Base-by-base conservation (phyloP, 1,139 yeast genomes). In the Saccharomyces hybrid region DNA sequence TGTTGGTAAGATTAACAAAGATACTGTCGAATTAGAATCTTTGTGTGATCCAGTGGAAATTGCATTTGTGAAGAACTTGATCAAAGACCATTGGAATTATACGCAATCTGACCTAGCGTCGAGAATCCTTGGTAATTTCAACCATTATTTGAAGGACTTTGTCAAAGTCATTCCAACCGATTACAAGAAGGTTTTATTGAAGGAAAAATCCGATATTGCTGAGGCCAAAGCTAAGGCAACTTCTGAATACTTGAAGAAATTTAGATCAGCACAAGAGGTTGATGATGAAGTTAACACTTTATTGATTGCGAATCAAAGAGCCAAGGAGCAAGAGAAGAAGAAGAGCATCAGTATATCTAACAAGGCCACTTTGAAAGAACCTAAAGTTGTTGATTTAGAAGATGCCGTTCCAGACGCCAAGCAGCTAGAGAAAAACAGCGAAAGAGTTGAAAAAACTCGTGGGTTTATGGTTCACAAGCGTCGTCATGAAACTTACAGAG, bases 401-500 rank as follows among this genome's bases (percentile, higher is more conserved):
- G 98, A 93, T 70, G 81, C 97, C 31, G 80, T 91, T 60, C 75
- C 82, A 60, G 95, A 89, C 70, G 75, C 79, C 57, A 80, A 78
- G 52, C 76, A 81, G 54, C 88, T 84, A 68, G 81, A 80, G 72
- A 80, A 84, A 69, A 77, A 77, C 55, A 72, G 73, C 54, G 77
- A 76, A 57, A 83, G 83, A 67, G 76, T 90, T 55, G 97, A 91
- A 72, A 60, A 58, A 25, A 78, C 85, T 57, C 84, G 83, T 68
- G 98, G 98, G 27, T 93, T 91, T 77, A 88, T 90, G 87, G 87
- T 89, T 75, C 91, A 93, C 77, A 84, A 84, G 76, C 84, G 96
- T 69, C 84, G 96, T 65, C 79, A 86, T 68, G 97, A 91, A 72
- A 84, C 82, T 68, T 89, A 93, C 79, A 82, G 98, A 73, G 77